These are phyloP conservation scores for Byssochlamys sp. DNA, from an alignment of 2,329 filamentous ascomycete genomes.

Conservation along the genomic window DNA sequence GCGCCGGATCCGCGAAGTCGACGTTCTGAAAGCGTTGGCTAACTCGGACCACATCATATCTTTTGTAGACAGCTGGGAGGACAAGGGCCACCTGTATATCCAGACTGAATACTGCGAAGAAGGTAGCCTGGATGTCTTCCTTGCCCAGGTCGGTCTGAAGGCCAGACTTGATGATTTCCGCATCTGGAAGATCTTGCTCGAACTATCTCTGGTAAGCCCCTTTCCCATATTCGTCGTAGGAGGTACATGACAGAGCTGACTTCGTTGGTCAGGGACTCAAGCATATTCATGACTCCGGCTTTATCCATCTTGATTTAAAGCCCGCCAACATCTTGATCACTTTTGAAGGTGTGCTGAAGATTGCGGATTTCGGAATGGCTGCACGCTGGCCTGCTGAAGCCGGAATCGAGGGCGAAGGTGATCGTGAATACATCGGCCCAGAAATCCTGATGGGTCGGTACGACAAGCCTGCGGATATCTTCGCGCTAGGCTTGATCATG, in stretches of 20 bases:
- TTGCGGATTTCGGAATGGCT: slow-evolving; percentile 63
- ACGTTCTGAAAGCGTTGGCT: slow-evolving; percentile 64
- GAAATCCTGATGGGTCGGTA: slow-evolving; percentile 80
- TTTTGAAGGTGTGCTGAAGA: slow-evolving; percentile 57
- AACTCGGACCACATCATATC: slow-evolving; percentile 77
- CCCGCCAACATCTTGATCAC: slow-evolving; percentile 58
- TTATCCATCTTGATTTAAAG: slow-evolving; percentile 61
- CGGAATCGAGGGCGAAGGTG: slow-evolving; percentile 80
- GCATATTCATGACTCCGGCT: slow-evolving; percentile 79
- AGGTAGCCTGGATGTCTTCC: slow-evolving; percentile 77
- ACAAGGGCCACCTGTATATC: slow-evolving; percentile 78
- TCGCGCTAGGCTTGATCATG: slow-evolving; percentile 86
- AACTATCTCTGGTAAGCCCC: slow-evolving; percentile 64
- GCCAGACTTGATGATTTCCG: slow-evolving; percentile 90
- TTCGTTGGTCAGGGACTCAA: slow-evolving; percentile 58
- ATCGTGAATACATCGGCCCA: slow-evolving; percentile 90
- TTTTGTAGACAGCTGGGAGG: slow-evolving; percentile 80
- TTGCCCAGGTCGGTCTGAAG: slow-evolving; percentile 70
- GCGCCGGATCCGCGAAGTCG: slow-evolving; percentile 73
- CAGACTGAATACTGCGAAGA: slow-evolving; percentile 96
- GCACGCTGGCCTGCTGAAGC: slow-evolving; percentile 65
- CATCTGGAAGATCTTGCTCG: slow-evolving; percentile 94
- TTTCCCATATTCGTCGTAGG: not conserved
- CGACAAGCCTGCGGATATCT: slow-evolving; percentile 86
- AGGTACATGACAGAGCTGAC: not conserved